Percentiles rank a stretch among this genome's conserved stretches.
phyloP scores from a whole-genome alignment of 2,329 filamentous ascomycete genomes.

The Fusarium nurragi region DNA sequence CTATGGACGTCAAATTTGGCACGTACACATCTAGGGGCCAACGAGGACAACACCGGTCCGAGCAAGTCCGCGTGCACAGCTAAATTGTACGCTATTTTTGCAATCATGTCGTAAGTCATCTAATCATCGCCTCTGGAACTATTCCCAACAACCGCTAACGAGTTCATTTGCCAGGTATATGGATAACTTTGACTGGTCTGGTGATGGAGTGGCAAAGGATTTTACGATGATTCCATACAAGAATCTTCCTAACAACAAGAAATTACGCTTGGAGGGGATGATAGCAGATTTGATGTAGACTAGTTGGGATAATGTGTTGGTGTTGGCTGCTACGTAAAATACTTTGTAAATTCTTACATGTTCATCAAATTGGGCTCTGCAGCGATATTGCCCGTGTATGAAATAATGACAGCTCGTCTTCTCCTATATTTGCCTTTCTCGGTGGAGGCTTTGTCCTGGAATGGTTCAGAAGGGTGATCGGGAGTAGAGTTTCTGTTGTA shows the following conservation, averaged over 20 bases:
- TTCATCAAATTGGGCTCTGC: too few species aligned
- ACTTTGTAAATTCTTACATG: too few species aligned
- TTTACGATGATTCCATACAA: conserved; percentile 1
- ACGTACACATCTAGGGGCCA: neutral
- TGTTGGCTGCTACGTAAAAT: too few species aligned
- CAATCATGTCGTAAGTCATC: neutral
- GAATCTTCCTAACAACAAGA: neutral
- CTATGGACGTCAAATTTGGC: conserved; percentile 2
- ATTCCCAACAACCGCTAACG: neutral
- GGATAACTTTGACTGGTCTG: conserved; percentile 7
- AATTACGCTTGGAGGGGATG: neutral
- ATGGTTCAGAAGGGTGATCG: too few species aligned
- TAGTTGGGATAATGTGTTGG: too few species aligned
- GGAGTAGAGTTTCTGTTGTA: too few species aligned
- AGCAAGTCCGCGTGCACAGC: neutral
- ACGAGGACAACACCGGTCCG: neutral
- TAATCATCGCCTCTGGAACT: rapidly evolving
- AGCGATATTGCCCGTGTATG: too few species aligned
- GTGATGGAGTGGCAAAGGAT: neutral
- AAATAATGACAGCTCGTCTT: too few species aligned
- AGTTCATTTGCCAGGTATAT: neutral
- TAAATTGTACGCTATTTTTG: neutral
- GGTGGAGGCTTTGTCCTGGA: too few species aligned
- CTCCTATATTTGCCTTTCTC: too few species aligned
- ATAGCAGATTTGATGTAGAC: neutral